Evolutionary conservation across 352 stramenopile genomes (phyloP).

Genomic region (Phytopythium litorale): DNA sequence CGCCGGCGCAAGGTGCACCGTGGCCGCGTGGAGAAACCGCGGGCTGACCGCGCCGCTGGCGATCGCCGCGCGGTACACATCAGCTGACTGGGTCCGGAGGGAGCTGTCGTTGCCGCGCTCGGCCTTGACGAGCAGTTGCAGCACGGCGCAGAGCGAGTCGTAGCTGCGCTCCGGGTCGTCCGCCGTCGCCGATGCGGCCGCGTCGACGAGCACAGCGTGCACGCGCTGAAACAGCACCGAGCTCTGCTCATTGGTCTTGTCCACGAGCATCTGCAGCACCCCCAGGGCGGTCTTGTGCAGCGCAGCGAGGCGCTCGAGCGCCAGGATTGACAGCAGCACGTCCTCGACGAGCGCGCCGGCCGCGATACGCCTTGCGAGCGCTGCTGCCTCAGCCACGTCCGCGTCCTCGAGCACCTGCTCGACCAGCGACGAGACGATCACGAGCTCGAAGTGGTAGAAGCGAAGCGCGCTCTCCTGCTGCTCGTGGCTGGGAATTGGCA

Average conservation of each 20-base stretch:
- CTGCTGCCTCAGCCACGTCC: not conserved
- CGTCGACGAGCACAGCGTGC: not conserved
- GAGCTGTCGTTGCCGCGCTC: constrained; percentile 4
- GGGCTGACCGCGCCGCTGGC: constrained; percentile 28
- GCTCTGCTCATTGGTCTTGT: not conserved
- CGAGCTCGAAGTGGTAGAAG: constrained; percentile 47
- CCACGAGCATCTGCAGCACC: constrained; percentile 26
- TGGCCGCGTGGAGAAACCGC: constrained; percentile 43
- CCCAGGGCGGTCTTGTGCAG: constrained; percentile 26
- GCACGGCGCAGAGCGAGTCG: constrained; percentile 40
- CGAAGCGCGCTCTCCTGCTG: not conserved
- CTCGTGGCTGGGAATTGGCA: constrained; percentile 24
- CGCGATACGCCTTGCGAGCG: constrained; percentile 7
- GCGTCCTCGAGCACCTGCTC: constrained; percentile 17
- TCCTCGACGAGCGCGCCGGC: constrained; percentile 7
- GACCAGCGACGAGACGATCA: constrained; percentile 25
- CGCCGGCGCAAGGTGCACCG: constrained; percentile 40
- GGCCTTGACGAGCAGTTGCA: constrained; percentile 34
- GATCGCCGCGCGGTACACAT: constrained; percentile 19
- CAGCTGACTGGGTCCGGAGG: constrained; percentile 4
- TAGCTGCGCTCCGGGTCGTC: constrained; percentile 24
- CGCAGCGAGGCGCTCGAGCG: constrained; percentile 12
- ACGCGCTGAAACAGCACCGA: constrained; percentile 9
- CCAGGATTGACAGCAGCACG: constrained; percentile 33
- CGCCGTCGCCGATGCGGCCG: not conserved